These are phyloP conservation scores for Colletotrichum sp. DNA, from an alignment of 2,329 filamentous ascomycete genomes.

Conservation along the genomic window DNA sequence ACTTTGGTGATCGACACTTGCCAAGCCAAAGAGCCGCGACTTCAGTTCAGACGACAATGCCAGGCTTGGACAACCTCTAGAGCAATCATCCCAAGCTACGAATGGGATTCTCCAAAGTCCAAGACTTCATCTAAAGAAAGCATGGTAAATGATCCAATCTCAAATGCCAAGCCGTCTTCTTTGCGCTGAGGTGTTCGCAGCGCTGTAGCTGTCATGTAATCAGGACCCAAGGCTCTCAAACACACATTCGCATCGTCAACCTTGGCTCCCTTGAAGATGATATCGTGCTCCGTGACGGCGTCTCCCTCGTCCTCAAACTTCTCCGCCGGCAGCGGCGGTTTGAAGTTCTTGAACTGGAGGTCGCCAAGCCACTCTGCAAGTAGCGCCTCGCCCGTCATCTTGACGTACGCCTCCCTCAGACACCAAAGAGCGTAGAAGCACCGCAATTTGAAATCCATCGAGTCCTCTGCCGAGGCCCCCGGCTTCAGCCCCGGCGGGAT, in stretches of 20 bases:
- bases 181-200: conserved; percentile 44
- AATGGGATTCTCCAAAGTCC: conserved; percentile 41
- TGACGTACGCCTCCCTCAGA: conserved; percentile 81
- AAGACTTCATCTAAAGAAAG: conserved; percentile 51
- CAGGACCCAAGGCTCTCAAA: conserved; percentile 46
- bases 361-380: conserved; percentile 74
- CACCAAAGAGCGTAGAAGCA: conserved; percentile 81
- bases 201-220: conserved; percentile 60
- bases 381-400: conserved; percentile 80
- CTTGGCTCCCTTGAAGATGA: conserved; percentile 41
- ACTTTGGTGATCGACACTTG: neutral
- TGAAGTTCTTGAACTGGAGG: conserved; percentile 70
- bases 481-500: conserved; percentile 22
- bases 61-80: neutral
- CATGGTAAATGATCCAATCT: conserved; percentile 44
- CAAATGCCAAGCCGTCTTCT: conserved; percentile 40
- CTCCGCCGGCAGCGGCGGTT: conserved; percentile 49
- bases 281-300: conserved; percentile 37
- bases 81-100: neutral
- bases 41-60: neutral
- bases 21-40: neutral
- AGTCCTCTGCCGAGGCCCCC: conserved; percentile 33
- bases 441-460: conserved; percentile 67
- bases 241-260: conserved; percentile 47
- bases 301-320: conserved; percentile 36